Conservation (phyloP, 176 grass and related monocot species). For the Oryza australiensis region DNA sequence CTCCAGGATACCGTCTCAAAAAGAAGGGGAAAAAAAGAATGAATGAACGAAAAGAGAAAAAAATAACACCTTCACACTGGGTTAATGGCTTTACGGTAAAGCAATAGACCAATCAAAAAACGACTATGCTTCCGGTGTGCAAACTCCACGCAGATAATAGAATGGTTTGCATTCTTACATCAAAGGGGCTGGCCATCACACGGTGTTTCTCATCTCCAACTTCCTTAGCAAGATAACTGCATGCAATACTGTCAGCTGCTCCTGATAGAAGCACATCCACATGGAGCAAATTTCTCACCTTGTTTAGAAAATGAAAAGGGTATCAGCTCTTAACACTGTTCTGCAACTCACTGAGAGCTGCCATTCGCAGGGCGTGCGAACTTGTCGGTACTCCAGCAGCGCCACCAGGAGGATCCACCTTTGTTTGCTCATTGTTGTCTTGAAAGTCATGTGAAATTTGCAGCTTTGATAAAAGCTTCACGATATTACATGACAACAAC, state of each 20-base stretch:
- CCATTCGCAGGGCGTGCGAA: constrained; percentile 17
- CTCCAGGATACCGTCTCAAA: not conserved
- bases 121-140: not conserved
- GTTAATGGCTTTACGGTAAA: not conserved
- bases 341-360: constrained; percentile 34
- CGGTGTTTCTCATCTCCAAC: not conserved
- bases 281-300: constrained; percentile 14
- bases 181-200: not conserved
- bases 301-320: not conserved
- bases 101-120: not conserved
- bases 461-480: constrained; percentile 55
- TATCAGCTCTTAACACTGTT: constrained; percentile 14
- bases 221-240: not conserved
- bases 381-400: constrained; percentile 15
- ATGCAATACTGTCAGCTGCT: not conserved
- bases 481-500: constrained; percentile 54
- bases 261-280: not conserved
- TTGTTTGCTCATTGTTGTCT: constrained; percentile 24
- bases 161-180: not conserved
- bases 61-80: not conserved
- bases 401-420: not conserved
- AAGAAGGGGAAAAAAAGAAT: not conserved
- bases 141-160: not conserved
- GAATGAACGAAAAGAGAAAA: not conserved
- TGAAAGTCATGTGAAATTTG: constrained; percentile 46